Evolutionary conservation across 2,329 filamentous ascomycete species (phyloP).

Genomic region (Clarireedia sp.): DNA sequence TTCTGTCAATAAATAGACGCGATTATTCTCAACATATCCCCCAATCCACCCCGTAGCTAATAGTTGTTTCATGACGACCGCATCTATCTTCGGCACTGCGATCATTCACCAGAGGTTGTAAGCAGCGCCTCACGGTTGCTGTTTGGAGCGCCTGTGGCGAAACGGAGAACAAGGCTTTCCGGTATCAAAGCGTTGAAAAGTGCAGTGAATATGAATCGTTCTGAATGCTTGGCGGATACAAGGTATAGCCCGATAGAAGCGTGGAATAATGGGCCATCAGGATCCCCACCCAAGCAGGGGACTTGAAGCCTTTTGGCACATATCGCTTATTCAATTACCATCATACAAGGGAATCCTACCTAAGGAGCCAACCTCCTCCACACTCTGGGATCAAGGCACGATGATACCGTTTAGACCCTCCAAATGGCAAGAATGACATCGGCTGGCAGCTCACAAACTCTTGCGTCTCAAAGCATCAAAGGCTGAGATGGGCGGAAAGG

Average conservation of each 20-base stretch:
- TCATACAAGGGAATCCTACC: not conserved
- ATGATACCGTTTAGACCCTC: not conserved
- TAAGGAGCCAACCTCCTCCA: not conserved
- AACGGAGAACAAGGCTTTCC: slow-evolving; percentile 1
- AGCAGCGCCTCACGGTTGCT: slow-evolving; percentile 5
- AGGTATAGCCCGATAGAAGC: not conserved
- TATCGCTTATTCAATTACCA: not conserved
- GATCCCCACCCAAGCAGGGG: not conserved
- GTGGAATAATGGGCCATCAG: not conserved
- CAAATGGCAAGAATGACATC: not conserved
- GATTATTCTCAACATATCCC: not conserved
- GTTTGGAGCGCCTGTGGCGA: not conserved
- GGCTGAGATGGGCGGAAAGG: not conserved
- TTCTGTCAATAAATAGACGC: not conserved
- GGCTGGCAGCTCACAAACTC: too few species aligned
- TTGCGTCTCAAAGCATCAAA: too few species aligned
- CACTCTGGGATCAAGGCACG: not conserved
- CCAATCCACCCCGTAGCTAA: not conserved
- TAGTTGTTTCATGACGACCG: not conserved
- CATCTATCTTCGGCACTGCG: not conserved
- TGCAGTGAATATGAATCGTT: not conserved
- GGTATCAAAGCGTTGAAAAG: not conserved
- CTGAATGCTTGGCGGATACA: not conserved
- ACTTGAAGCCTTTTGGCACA: slow-evolving; percentile 1
- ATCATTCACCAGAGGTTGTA: not conserved